A percentile compares a stretch with the other conserved stretches of the same genome.
These are phyloP conservation scores for Pythium aphanidermatum DNA, from an alignment of 352 stramenopile genomes.

Conservation along the genomic window DNA sequence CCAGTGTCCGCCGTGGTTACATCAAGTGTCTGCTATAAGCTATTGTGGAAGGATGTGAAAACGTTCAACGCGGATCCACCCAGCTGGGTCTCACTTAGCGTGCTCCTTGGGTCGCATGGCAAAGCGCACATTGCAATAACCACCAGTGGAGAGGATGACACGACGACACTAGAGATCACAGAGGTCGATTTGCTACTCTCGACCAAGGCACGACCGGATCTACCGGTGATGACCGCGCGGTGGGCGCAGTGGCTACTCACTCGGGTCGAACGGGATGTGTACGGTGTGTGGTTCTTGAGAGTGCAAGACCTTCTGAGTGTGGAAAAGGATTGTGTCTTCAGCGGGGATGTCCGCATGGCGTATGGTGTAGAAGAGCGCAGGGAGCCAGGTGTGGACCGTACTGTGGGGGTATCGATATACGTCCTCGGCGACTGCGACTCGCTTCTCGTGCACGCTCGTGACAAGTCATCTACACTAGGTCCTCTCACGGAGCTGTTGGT, in stretches of 20 bases:
- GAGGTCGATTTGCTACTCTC: slow-evolving; percentile 11
- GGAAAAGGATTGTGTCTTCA: slow-evolving; percentile 12
- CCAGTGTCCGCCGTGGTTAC: background rate
- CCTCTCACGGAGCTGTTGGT: slow-evolving; percentile 8
- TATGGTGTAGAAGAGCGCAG: background rate
- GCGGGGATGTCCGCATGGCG: slow-evolving; percentile 8
- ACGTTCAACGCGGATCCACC: slow-evolving; percentile 5
- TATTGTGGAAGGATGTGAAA: slow-evolving; percentile 34
- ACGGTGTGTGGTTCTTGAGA: slow-evolving; percentile 17
- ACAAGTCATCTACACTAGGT: background rate
- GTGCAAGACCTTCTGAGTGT: slow-evolving; percentile 13
- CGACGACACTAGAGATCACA: slow-evolving; percentile 3
- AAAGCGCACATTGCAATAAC: slow-evolving; percentile 20
- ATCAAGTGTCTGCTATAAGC: slow-evolving; percentile 30
- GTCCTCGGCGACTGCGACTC: slow-evolving; percentile 5
- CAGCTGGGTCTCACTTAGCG: slow-evolving; percentile 14
- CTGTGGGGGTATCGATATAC: slow-evolving; percentile 14
- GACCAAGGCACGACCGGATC: slow-evolving; percentile 12
- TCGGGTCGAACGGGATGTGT: slow-evolving; percentile 12
- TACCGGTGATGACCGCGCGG: slow-evolving; percentile 12
- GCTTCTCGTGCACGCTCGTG: slow-evolving; percentile 16
- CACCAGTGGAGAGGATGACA: background rate
- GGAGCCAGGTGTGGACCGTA: background rate
- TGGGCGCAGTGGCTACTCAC: slow-evolving; percentile 20
- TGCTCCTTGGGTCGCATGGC: slow-evolving; percentile 33